A percentile compares a stretch with the other conserved stretches of the same genome.
Evolutionary conservation across 495 filamentous ascomycete species (phyloP).

Genomic region (Rostrohypoxylon terebratum): DNA sequence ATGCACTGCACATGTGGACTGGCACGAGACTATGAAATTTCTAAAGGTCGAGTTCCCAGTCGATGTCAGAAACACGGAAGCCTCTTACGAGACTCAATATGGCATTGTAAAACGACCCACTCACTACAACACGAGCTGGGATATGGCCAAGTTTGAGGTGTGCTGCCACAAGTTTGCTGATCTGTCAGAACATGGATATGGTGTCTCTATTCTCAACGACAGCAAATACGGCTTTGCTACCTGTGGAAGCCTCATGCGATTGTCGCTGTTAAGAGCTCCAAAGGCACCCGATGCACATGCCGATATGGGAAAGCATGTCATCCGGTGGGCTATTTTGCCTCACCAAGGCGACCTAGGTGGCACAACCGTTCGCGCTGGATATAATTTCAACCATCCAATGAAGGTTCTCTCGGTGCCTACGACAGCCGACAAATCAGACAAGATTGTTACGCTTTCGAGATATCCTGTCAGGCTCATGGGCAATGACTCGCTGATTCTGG

Average conservation of each 20-base stretch:
- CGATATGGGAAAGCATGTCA: constrained; percentile 92
- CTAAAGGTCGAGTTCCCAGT: constrained; percentile 99
- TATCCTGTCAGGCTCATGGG: constrained; percentile 67
- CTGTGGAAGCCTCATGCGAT: constrained; percentile 88
- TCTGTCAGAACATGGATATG: constrained; percentile 90
- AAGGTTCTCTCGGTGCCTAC: constrained; percentile 57
- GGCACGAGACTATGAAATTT: constrained; percentile 96
- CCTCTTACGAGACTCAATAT: constrained; percentile 95
- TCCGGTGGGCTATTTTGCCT: constrained; percentile 92
- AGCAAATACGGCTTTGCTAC: constrained; percentile 98
- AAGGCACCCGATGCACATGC: constrained; percentile 96
- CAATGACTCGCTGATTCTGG: constrained; percentile 75
- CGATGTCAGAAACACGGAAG: constrained; percentile 89
- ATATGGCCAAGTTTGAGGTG: constrained; percentile 99
- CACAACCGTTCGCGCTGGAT: constrained; percentile 82
- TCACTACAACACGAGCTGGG: constrained; percentile 97
- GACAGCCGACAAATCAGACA: constrained; percentile 41
- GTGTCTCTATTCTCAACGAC: constrained; percentile 94
- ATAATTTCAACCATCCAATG: constrained; percentile 90
- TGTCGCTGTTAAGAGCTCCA: constrained; percentile 89
- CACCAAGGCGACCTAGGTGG: constrained; percentile 77
- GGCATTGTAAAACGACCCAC: constrained; percentile 89
- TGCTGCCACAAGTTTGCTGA: constrained; percentile 99
- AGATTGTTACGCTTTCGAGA: constrained; percentile 52
- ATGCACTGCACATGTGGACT: constrained; percentile 84